Percentiles rank a stretch among this genome's conserved stretches.
phyloP scores from a whole-genome alignment of 78 protist species.

The Mantamonas sphyraenae region DNA sequence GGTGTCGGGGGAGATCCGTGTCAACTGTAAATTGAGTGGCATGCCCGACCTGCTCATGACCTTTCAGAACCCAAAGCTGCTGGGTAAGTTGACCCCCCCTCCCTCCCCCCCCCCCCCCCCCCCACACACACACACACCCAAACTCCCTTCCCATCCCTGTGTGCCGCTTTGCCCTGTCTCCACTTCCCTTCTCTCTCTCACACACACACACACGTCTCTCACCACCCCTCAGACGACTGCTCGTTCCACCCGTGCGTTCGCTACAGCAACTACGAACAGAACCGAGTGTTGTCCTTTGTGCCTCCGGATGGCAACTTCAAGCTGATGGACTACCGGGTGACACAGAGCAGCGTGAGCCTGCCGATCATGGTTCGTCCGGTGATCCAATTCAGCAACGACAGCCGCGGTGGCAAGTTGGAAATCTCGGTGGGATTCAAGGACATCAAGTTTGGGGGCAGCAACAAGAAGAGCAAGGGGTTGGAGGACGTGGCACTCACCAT shows the following conservation, averaged over 20 bases:
- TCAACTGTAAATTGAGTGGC: slow-evolving; percentile 21
- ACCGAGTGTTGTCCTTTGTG: slow-evolving; percentile 1
- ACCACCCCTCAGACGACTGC: no score
- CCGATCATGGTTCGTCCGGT: background rate
- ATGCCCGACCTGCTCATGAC: slow-evolving; percentile 67
- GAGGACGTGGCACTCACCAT: background rate
- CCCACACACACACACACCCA: no score
- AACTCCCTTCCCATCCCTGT: no score
- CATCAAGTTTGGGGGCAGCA: background rate
- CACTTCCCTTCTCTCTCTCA: no score
- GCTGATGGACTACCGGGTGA: background rate
- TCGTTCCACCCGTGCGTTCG: slow-evolving; percentile 78
- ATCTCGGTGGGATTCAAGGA: background rate
- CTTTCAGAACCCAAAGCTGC: slow-evolving; percentile 53
- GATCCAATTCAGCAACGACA: background rate
- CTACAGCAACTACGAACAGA: background rate
- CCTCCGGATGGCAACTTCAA: slow-evolving; percentile 4
- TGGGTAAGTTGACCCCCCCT: no score
- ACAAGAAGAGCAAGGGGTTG: background rate
- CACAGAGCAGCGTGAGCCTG: background rate
- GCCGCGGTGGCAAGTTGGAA: background rate
- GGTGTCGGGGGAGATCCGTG: background rate
- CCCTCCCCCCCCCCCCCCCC: no score
- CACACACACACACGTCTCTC: no score
- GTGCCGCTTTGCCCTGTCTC: no score